These are phyloP conservation scores for Pythium aquatile DNA, from an alignment of 352 stramenopile genomes.

Conservation along the genomic window DNA sequence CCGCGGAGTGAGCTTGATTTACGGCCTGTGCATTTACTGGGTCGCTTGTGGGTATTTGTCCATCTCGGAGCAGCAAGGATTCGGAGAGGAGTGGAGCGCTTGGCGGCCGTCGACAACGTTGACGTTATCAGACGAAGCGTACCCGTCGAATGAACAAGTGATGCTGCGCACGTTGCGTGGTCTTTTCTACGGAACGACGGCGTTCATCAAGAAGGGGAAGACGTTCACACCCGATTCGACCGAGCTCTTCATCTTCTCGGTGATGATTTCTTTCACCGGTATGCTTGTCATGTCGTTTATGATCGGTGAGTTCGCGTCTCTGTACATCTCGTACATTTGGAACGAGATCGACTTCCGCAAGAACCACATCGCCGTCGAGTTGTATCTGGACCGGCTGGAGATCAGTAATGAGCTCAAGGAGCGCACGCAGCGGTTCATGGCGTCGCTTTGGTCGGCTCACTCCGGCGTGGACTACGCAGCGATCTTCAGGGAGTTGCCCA, in stretches of 20 bases:
- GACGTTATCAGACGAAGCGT: constrained; percentile 28
- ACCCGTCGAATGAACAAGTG: constrained; percentile 34
- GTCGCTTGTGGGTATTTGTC: constrained; percentile 48
- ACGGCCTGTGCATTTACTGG: constrained; percentile 62
- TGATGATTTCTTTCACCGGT: constrained; percentile 31
- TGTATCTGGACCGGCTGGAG: constrained; percentile 28
- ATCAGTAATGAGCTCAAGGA: constrained; percentile 27
- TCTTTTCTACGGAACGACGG: constrained; percentile 25
- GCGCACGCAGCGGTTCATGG: constrained; percentile 25
- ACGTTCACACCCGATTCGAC: constrained; percentile 26
- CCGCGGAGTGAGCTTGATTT: constrained; percentile 52
- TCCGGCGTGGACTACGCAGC: constrained; percentile 23
- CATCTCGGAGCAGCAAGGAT: constrained; percentile 39
- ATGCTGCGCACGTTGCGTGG: constrained; percentile 30
- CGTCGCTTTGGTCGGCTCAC: constrained; percentile 30
- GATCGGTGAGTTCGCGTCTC: constrained; percentile 67
- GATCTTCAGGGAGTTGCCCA: constrained; percentile 26
- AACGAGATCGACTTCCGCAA: constrained; percentile 59
- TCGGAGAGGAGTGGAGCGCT: constrained; percentile 45
- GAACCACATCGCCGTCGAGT: constrained; percentile 60
- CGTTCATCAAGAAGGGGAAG: constrained; percentile 33
- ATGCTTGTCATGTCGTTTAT: constrained; percentile 75
- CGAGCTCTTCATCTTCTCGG: constrained; percentile 19
- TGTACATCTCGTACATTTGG: constrained; percentile 36
- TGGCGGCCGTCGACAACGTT: constrained; percentile 47